These are phyloP conservation scores for Saccharomyces paradoxus DNA, from an alignment of 805 yeast genomes.

Conservation along the genomic window DNA sequence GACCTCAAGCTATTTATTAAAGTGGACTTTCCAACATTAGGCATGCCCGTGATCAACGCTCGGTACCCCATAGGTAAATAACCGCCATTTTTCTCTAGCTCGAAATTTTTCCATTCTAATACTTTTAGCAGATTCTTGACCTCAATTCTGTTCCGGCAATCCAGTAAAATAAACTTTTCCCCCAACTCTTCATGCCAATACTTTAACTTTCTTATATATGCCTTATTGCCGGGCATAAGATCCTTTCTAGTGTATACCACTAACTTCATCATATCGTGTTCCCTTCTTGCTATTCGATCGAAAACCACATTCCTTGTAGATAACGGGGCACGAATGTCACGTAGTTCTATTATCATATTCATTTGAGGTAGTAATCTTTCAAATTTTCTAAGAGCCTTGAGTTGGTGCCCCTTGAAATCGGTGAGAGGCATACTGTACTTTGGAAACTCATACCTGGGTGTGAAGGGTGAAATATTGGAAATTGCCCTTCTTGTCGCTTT, in stretches of 20 bases:
- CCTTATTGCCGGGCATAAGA: slow-evolving; percentile 31
- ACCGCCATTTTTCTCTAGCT: slow-evolving; percentile 34
- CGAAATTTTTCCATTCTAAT: slow-evolving; percentile 38
- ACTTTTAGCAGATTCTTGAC: slow-evolving; percentile 42
- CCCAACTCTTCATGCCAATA: slow-evolving; percentile 40
- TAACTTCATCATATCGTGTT: slow-evolving; percentile 28
- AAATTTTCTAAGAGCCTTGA: slow-evolving; percentile 63
- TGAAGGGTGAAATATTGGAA: slow-evolving; percentile 30
- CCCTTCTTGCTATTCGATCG: slow-evolving; percentile 49
- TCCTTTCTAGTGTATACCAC: slow-evolving; percentile 75
- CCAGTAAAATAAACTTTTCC: slow-evolving; percentile 47
- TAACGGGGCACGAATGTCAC: slow-evolving; percentile 87
- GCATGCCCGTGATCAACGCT: slow-evolving; percentile 83
- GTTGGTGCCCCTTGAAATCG: slow-evolving; percentile 88
- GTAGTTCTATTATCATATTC: slow-evolving; percentile 71
- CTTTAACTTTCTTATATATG: slow-evolving; percentile 25
- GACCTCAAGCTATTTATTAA: slow-evolving; percentile 65
- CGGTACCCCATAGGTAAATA: slow-evolving; percentile 80
- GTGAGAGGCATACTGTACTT: slow-evolving; percentile 58
- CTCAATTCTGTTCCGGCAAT: slow-evolving; percentile 46
- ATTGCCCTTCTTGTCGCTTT: not conserved
- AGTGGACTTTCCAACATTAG: slow-evolving; percentile 94
- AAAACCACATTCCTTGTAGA: slow-evolving; percentile 75
- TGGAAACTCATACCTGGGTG: slow-evolving; percentile 71
- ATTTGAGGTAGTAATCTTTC: slow-evolving; percentile 66